phyloP scores from a whole-genome alignment of 164 flowering plant species.

The Nymphaea colorata region DNA sequence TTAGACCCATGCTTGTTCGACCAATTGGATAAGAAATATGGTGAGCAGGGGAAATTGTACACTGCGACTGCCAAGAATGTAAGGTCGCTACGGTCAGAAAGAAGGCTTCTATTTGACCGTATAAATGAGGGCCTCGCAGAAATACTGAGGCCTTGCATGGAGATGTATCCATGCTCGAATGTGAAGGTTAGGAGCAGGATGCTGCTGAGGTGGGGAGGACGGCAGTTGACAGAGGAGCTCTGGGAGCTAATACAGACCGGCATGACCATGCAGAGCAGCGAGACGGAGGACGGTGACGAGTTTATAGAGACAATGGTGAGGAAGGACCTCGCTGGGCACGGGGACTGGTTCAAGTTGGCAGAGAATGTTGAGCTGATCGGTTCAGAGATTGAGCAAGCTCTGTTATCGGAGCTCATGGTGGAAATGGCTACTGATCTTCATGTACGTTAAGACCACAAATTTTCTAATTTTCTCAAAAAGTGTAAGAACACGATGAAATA shows the following conservation, averaged over 20 bases:
- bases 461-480: no score
- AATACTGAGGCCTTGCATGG: conserved; percentile 21
- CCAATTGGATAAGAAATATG: conserved; percentile 53
- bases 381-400: conserved; percentile 41
- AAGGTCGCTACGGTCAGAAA: conserved; percentile 25
- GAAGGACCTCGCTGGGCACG: conserved; percentile 8
- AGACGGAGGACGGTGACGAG: background rate
- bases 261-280: background rate
- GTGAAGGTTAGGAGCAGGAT: conserved; percentile 3
- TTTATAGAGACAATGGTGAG: conserved; percentile 15
- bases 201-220: background rate
- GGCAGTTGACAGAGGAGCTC: background rate
- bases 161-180: conserved; percentile 54
- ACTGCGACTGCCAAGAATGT: background rate
- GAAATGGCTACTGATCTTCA: conserved; percentile 18
- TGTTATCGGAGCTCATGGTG: conserved; percentile 45
- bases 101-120: conserved; percentile 62
- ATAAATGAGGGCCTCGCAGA: conserved; percentile 42
- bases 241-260: background rate
- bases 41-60: conserved; percentile 32
- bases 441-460: background rate
- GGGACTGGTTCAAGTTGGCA: conserved; percentile 38
- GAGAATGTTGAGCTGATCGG: conserved; percentile 44
- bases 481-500: no score
- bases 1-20: conserved; percentile 41